Percentiles rank a stretch among this genome's conserved stretches.
These are phyloP conservation scores for Fonsecaea pedrosoi DNA, from an alignment of 2,329 filamentous ascomycete genomes.

Conservation along the genomic window DNA sequence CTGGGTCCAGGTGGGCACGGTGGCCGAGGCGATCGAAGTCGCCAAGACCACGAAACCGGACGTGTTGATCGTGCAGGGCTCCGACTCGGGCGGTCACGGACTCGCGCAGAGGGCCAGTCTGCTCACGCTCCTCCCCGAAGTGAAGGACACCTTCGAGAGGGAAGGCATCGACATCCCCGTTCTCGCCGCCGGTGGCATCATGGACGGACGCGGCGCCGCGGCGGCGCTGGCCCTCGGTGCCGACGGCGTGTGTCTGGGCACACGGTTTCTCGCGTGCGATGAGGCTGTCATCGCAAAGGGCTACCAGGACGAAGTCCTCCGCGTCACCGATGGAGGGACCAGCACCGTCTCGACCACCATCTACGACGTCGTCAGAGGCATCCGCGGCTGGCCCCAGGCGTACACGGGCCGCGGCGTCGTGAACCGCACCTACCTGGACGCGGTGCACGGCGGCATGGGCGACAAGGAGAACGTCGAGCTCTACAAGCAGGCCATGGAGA, in stretches of 20 bases:
- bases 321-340: slow-evolving; percentile 59
- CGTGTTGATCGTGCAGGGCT: slow-evolving; percentile 60
- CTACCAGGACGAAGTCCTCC: slow-evolving; percentile 58
- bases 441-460: slow-evolving; percentile 46
- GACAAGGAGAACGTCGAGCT: slow-evolving; percentile 50
- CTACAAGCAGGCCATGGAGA: slow-evolving; percentile 57
- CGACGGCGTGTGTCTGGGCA: slow-evolving; percentile 66
- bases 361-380: slow-evolving; percentile 64
- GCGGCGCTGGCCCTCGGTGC: slow-evolving; percentile 61
- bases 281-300: slow-evolving; percentile 59
- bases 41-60: slow-evolving; percentile 51
- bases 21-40: slow-evolving; percentile 56
- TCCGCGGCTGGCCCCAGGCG: slow-evolving; percentile 62
- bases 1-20: slow-evolving; percentile 61
- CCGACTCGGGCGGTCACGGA: slow-evolving; percentile 63
- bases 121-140: slow-evolving; percentile 59
- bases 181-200: slow-evolving; percentile 61
- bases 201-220: slow-evolving; percentile 59
- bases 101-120: slow-evolving; percentile 55
- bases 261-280: slow-evolving; percentile 63
- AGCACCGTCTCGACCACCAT: slow-evolving; percentile 59
- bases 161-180: slow-evolving; percentile 49
- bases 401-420: slow-evolving; percentile 66
- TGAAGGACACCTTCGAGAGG: slow-evolving; percentile 49
- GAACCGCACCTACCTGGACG: slow-evolving; percentile 60